These are phyloP conservation scores for Endocalyx cinctus DNA, from an alignment of 2,329 filamentous ascomycete species.

Conservation along the genomic window DNA sequence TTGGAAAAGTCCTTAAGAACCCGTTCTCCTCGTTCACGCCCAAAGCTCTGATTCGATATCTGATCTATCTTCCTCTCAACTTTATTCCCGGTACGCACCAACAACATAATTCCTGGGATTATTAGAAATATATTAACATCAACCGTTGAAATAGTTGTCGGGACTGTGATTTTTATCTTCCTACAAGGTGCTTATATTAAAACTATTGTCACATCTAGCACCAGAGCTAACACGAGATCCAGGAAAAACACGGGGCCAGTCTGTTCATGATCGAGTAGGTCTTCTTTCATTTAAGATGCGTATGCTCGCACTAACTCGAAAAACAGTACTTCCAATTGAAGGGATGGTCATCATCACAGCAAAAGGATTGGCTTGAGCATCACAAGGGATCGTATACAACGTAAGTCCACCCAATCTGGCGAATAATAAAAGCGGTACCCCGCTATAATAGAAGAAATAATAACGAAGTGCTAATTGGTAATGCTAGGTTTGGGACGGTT, in stretches of 20 bases:
- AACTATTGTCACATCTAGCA: neutral
- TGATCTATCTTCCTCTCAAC: constrained; percentile 87
- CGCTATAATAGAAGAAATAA: too few relatives aligned
- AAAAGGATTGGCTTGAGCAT: constrained; percentile 63
- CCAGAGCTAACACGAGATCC: constrained; percentile 8
- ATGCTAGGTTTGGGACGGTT: constrained; percentile 62
- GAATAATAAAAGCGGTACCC: too few relatives aligned
- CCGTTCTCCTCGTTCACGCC: constrained; percentile 54
- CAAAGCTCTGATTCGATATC: constrained; percentile 66
- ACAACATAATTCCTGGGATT: neutral
- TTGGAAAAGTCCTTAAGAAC: constrained; percentile 54
- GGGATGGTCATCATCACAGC: constrained; percentile 64
- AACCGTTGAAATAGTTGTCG: constrained; percentile 69
- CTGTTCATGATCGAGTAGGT: constrained; percentile 51
- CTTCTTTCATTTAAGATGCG: constrained; percentile 17
- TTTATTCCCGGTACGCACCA: constrained; percentile 64
- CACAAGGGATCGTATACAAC: constrained; percentile 75
- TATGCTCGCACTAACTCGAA: constrained; percentile 49
- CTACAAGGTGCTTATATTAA: constrained; percentile 55
- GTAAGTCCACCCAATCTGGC: constrained; percentile 44
- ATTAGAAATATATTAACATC: too few relatives aligned
- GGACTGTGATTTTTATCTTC: constrained; percentile 74
- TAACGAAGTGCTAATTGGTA: constrained; percentile 5
- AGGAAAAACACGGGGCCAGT: constrained; percentile 44
- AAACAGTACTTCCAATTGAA: constrained; percentile 87